Percentiles rank a stretch among this genome's conserved stretches.
Evolutionary conservation across 2,329 filamentous ascomycete species (phyloP).

Genomic region (Boeremia exigua): DNA sequence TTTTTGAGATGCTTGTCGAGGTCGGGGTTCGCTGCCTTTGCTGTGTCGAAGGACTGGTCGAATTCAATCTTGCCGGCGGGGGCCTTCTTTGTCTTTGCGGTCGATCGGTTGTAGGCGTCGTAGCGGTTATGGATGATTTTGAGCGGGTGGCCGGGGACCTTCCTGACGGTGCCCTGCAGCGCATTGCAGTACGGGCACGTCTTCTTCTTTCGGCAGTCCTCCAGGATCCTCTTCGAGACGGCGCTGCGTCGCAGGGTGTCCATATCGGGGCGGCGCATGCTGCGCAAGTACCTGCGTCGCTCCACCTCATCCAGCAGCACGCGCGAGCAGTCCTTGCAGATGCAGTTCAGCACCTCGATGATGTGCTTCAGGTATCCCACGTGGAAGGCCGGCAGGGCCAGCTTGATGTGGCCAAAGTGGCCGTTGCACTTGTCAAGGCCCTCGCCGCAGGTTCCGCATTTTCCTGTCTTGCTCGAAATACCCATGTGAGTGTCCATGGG

Average conservation of each 20-base stretch:
- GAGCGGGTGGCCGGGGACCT: constrained; percentile 78
- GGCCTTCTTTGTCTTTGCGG: constrained; percentile 80
- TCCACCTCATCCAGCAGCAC: constrained; percentile 84
- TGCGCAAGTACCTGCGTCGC: constrained; percentile 76
- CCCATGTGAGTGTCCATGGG: constrained; percentile 88
- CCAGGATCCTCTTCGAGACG: constrained; percentile 86
- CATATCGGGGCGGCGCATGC: constrained; percentile 78
- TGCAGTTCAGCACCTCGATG: constrained; percentile 88
- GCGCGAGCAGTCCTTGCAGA: constrained; percentile 90
- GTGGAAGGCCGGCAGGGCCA: constrained; percentile 92
- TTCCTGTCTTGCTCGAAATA: constrained; percentile 81
- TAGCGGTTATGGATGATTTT: constrained; percentile 97
- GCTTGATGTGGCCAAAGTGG: constrained; percentile 91
- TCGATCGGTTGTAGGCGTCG: constrained; percentile 84
- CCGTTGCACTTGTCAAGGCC: constrained; percentile 85
- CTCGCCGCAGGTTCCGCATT: constrained; percentile 83
- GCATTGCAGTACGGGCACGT: constrained; percentile 80
- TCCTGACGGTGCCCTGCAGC: constrained; percentile 90
- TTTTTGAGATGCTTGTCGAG: constrained; percentile 90
- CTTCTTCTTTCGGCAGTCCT: constrained; percentile 87
- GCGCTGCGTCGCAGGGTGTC: constrained; percentile 86
- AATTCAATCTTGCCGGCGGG: constrained; percentile 84
- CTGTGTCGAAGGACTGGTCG: constrained; percentile 82
- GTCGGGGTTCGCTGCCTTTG: constrained; percentile 78
- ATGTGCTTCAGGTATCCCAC: constrained; percentile 95